A percentile compares a stretch with the other conserved stretches of the same genome.
These are phyloP conservation scores for Penicillium psychrosexuale DNA, from an alignment of 2,329 filamentous ascomycete species.

Conservation along the genomic window DNA sequence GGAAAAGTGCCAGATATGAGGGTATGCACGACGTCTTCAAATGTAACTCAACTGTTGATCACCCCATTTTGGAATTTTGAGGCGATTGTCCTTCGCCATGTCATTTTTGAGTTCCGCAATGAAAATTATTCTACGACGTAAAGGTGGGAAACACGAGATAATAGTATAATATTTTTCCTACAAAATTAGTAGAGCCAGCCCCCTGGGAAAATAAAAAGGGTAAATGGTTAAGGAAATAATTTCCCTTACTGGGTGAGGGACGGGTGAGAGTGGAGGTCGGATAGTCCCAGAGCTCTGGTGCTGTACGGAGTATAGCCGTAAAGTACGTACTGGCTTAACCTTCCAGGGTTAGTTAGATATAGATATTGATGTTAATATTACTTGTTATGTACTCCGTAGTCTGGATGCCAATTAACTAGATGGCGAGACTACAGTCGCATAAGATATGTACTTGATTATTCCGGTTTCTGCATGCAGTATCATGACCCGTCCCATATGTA, in stretches of 20 bases:
- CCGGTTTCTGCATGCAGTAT: not conserved
- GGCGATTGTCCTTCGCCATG: not conserved
- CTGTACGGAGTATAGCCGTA: not conserved
- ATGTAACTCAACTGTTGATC: not conserved
- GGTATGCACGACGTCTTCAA: not conserved
- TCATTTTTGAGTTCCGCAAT: not conserved
- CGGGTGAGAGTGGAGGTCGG: not conserved
- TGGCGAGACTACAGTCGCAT: not conserved
- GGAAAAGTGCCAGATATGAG: not conserved
- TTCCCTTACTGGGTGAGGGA: not conserved
- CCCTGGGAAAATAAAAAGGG: not conserved
- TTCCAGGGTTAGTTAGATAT: too few relatives aligned
- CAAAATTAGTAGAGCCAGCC: not conserved
- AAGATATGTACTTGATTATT: not conserved
- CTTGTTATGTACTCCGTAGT: too few relatives aligned
- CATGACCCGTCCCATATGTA: not conserved
- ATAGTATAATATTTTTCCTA: not conserved
- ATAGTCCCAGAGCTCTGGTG: not conserved
- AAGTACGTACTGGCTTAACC: too few relatives aligned
- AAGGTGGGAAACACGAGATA: not conserved
- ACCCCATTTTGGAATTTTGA: not conserved
- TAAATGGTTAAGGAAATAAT: too few relatives aligned
- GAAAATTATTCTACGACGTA: too few relatives aligned
- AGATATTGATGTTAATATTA: not conserved
- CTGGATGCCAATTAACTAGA: not conserved